Evolutionary conservation across 495 filamentous ascomycete species (phyloP).

Genomic region (Aspergillus hancockii): DNA sequence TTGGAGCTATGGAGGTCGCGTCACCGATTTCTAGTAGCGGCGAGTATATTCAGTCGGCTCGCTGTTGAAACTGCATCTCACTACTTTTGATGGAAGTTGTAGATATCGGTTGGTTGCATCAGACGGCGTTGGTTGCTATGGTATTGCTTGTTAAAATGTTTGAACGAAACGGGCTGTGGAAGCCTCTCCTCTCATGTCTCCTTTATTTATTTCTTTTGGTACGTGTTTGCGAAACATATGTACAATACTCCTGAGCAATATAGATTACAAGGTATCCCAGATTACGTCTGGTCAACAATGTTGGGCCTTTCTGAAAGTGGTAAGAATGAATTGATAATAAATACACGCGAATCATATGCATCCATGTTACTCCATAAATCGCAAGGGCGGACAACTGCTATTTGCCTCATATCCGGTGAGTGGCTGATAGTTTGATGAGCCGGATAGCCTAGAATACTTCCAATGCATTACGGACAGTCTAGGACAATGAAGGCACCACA

Average conservation of each 20-base stretch:
- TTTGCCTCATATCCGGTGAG: too few relatives aligned
- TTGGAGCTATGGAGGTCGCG: conserved; percentile 94
- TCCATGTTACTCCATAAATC: too few relatives aligned
- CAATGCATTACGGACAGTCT: too few relatives aligned
- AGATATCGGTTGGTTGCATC: conserved; percentile 17
- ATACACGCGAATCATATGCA: too few relatives aligned
- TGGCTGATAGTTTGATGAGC: too few relatives aligned
- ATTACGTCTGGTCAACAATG: too few relatives aligned
- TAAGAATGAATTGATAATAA: neutral
- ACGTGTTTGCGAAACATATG: neutral
- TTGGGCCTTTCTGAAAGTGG: too few relatives aligned
- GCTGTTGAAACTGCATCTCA: neutral
- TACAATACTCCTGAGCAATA: neutral
- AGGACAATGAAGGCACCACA: neutral
- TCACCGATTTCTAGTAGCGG: conserved; percentile 78
- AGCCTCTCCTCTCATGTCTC: neutral
- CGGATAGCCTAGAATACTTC: too few relatives aligned
- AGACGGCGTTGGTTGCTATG: conserved; percentile 22
- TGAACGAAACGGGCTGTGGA: neutral
- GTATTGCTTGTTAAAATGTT: conserved; percentile 1
- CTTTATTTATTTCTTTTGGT: neutral
- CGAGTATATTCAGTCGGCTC: neutral
- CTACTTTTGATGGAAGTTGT: neutral
- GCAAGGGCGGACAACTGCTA: too few relatives aligned
- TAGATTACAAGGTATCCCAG: neutral